Evolutionary conservation across 2,329 filamentous ascomycete species (phyloP).

Genomic region (Monosporascus sp.): DNA sequence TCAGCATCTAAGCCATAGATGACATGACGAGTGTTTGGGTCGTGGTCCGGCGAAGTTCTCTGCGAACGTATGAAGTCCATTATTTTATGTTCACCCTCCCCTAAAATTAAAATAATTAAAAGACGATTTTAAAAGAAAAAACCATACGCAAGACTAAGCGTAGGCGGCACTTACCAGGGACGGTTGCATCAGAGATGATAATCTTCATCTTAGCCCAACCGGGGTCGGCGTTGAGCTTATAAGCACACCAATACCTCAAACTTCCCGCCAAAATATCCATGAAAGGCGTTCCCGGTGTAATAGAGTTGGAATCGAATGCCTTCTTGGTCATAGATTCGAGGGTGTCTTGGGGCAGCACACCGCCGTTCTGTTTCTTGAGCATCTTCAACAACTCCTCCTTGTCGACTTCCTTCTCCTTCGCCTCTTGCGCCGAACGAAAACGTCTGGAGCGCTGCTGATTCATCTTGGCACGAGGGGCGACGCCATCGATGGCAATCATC

Average conservation of each 20-base stretch:
- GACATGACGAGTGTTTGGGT: constrained; percentile 95
- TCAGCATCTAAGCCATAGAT: constrained; percentile 98
- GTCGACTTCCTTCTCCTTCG: constrained; percentile 87
- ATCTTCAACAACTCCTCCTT: constrained; percentile 84
- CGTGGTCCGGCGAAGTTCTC: constrained; percentile 80
- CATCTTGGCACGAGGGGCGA: constrained; percentile 98
- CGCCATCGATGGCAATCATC: constrained; percentile 97
- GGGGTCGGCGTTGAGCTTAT: constrained; percentile 95
- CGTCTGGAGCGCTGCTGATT: constrained; percentile 96
- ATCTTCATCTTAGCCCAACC: constrained; percentile 95
- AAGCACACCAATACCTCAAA: constrained; percentile 92
- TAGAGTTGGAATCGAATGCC: constrained; percentile 82
- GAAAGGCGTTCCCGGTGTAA: constrained; percentile 95
- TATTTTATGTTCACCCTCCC: constrained; percentile 98
- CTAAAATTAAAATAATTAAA: no score
- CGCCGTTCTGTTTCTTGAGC: constrained; percentile 71
- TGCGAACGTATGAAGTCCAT: constrained; percentile 98
- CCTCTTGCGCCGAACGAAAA: constrained; percentile 91
- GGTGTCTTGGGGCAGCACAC: constrained; percentile 55
- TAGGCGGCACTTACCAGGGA: no score
- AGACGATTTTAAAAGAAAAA: no score
- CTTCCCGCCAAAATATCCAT: constrained; percentile 93
- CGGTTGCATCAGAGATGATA: constrained; percentile 96
- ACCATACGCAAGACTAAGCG: no score
- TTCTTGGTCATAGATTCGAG: constrained; percentile 67